A percentile compares a stretch with the other conserved stretches of the same genome.
phyloP scores from a whole-genome alignment of 495 filamentous ascomycete genomes.

The Aspergillus haitiensis region DNA sequence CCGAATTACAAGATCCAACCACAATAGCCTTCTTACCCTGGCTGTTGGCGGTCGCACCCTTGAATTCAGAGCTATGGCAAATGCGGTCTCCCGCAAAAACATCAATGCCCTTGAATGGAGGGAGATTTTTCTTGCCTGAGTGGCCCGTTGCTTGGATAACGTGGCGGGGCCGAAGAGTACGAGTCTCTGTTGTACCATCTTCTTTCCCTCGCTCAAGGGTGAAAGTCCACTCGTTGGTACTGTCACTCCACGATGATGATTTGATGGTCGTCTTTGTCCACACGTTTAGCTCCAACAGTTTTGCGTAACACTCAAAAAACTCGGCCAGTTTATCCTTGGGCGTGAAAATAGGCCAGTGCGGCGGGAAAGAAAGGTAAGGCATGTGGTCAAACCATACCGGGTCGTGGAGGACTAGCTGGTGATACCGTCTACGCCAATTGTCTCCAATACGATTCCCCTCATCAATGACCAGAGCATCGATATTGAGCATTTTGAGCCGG shows the following conservation, averaged over 20 bases:
- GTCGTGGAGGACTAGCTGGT: conserved; percentile 68
- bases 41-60: conserved; percentile 51
- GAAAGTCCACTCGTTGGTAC: conserved; percentile 59
- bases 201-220: conserved; percentile 50
- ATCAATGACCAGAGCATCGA: conserved; percentile 67
- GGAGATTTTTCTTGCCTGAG: conserved; percentile 67
- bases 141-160: conserved; percentile 75
- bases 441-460: conserved; percentile 66
- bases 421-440: conserved; percentile 71
- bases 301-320: conserved; percentile 74
- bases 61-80: conserved; percentile 71
- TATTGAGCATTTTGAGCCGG: conserved; percentile 68
- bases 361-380: conserved; percentile 70
- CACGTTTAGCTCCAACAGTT: conserved; percentile 72
- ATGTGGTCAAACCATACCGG: conserved; percentile 77
- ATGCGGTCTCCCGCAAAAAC: conserved; percentile 54
- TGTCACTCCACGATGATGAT: conserved; percentile 54
- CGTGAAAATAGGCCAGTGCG: conserved; percentile 65
- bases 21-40: conserved; percentile 69
- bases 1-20: conserved; percentile 78
- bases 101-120: conserved; percentile 60
- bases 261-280: conserved; percentile 62
- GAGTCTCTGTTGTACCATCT: conserved; percentile 51
- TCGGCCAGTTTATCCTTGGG: conserved; percentile 82
- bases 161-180: conserved; percentile 64